Evolutionary conservation across 139 green algal genomes (phyloP), one percentile per base, ranked within the genome.

Genomic region (Astrephomene gubernaculifera): DNA sequence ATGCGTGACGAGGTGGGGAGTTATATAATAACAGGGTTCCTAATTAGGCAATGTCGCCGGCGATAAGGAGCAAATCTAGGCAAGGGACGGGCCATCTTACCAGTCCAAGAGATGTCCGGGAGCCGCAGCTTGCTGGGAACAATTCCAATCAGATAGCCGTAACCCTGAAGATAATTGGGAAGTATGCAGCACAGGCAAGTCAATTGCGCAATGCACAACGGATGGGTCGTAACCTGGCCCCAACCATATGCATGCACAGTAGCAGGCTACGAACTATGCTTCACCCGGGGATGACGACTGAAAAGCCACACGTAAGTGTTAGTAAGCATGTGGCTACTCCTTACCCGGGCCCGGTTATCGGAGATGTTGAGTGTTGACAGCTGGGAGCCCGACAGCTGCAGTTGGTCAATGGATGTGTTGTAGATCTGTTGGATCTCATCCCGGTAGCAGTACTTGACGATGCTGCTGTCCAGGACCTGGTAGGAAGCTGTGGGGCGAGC

Each of bases 141-240:
- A 31, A 83, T 83, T 8, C 35, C 76, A 29, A 83, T 83, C 1
- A 83, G 60, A 41, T 83, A 83, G n/a, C 76, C 76, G 41, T 83
- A 83, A 41, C 76, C 76, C 76, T 83, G 76, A 10, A 35, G 7
- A 73, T 24, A 29, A 71, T 24, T 36, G 6, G n/a, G n/a, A n/a
- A n/a, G n/a, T n/a, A n/a, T n/a, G n/a, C n/a, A n/a, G n/a, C n/a
- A n/a, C n/a, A n/a, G n/a, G n/a, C n/a, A n/a, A n/a, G n/a, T n/a
- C n/a, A n/a, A n/a, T n/a, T n/a, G n/a, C n/a, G n/a, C n/a, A n/a
- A n/a, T n/a, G n/a, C n/a, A n/a, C n/a, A n/a, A n/a, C n/a, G n/a
- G n/a, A n/a, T n/a, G n/a, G n/a, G n/a, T n/a, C n/a, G n/a, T n/a
- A n/a, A n/a, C n/a, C n/a, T n/a, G n/a, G n/a, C n/a, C n/a, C n/a